A percentile compares a stretch with the other conserved stretches of the same genome.
phyloP scores from a whole-genome alignment of 768 basidiomycete species.

The Suillus paluster region DNA sequence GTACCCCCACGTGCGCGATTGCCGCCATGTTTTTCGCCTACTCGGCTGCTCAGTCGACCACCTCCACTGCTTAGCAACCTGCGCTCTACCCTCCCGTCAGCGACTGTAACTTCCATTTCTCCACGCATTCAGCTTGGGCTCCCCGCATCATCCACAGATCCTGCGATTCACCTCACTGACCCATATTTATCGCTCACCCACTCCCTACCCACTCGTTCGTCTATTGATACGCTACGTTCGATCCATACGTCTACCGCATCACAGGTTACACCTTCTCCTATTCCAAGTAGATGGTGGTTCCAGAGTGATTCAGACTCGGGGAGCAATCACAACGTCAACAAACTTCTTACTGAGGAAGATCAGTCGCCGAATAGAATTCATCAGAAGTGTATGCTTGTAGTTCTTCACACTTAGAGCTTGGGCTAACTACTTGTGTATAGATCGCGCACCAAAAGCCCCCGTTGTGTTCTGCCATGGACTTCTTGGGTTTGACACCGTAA shows the following conservation, averaged over 20 bases:
- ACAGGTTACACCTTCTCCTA: slow-evolving; percentile 28
- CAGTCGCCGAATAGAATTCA: slow-evolving; percentile 41
- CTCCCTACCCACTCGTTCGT: slow-evolving; percentile 50
- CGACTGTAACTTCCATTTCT: slow-evolving; percentile 52
- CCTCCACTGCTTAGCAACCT: slow-evolving; percentile 60
- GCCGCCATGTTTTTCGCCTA: slow-evolving; percentile 38
- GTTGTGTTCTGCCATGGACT: slow-evolving; percentile 96
- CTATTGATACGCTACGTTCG: slow-evolving; percentile 62
- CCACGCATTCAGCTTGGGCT: slow-evolving; percentile 10
- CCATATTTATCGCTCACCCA: slow-evolving; percentile 34
- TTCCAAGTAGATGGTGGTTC: slow-evolving; percentile 53
- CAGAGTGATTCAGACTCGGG: slow-evolving; percentile 39
- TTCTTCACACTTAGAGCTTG: slow-evolving; percentile 5
- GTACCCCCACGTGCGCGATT: slow-evolving; percentile 50
- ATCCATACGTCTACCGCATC: slow-evolving; percentile 35
- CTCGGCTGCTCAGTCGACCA: slow-evolving; percentile 42
- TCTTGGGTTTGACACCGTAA: slow-evolving; percentile 86
- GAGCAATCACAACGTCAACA: slow-evolving; percentile 47
- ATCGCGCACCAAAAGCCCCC: slow-evolving; percentile 80
- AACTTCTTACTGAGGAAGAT: slow-evolving; percentile 57
- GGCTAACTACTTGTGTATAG: slow-evolving; percentile 40
- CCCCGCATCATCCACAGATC: slow-evolving; percentile 15
- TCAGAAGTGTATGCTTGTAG: slow-evolving; percentile 60
- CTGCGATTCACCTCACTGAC: slow-evolving; percentile 22
- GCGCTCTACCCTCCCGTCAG: slow-evolving; percentile 65